Evolutionary conservation across 78 protist genomes (phyloP).

Genomic region (Guillardia theta): DNA sequence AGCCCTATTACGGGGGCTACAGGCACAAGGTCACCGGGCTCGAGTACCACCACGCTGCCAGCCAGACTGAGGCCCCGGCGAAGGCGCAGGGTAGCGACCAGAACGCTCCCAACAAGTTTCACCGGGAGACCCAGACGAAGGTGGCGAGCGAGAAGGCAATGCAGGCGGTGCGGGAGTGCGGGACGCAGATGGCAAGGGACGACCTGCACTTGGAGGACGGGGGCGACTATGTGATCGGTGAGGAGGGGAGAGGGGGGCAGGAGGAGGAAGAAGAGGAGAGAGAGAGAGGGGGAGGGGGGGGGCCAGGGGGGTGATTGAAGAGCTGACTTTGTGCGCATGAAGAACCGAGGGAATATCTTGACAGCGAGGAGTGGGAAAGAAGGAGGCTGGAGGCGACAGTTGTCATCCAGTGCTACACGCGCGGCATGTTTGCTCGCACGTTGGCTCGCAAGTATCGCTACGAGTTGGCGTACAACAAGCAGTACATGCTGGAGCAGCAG

Average conservation of each 20-base stretch:
- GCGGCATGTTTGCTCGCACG: constrained; percentile 68
- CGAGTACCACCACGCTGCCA: constrained; percentile 59
- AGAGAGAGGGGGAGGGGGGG: neutral
- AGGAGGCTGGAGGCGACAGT: constrained; percentile 35
- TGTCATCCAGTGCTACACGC: constrained; percentile 52
- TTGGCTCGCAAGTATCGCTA: neutral
- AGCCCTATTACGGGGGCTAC: constrained; percentile 1
- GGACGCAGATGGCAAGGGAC: constrained; percentile 70
- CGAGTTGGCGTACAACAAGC: neutral
- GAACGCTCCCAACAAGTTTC: neutral
- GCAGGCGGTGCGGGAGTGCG: constrained; percentile 67
- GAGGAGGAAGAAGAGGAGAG: neutral
- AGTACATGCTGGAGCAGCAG: neutral
- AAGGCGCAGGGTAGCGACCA: neutral
- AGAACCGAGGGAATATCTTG: constrained; percentile 59
- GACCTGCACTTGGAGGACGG: neutral
- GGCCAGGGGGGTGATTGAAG: constrained; percentile 26
- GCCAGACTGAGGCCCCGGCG: constrained; percentile 52
- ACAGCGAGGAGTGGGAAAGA: constrained; percentile 41
- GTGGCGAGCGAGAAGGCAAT: neutral
- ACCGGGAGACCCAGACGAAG: constrained; percentile 67
- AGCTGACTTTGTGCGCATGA: no score
- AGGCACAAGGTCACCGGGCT: constrained; percentile 26
- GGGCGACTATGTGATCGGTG: neutral
- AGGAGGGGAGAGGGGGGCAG: neutral